Evolutionary conservation across 257 asterid genomes (phyloP).

Genomic region (Solanum lignicaule): DNA sequence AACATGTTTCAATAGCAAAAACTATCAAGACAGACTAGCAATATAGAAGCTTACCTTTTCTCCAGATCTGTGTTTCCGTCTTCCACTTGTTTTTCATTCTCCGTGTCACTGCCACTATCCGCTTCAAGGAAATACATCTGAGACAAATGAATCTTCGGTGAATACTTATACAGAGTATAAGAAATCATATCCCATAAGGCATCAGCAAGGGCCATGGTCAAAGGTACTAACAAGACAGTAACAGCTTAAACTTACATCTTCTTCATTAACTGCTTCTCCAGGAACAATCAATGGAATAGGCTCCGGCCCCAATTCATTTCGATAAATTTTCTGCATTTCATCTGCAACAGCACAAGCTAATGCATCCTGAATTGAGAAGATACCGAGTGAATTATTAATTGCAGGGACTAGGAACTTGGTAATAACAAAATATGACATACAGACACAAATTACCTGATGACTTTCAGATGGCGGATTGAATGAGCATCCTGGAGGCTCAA

Average conservation of each 20-base stretch:
- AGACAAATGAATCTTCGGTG: neutral
- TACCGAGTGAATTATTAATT: neutral
- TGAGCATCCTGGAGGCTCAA: constrained; percentile 89
- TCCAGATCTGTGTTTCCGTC: constrained; percentile 40
- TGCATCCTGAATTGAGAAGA: constrained; percentile 49
- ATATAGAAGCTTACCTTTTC: constrained; percentile 41
- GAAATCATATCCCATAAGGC: neutral
- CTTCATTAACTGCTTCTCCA: constrained; percentile 69
- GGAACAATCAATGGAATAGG: constrained; percentile 71
- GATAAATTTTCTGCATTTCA: constrained; percentile 83
- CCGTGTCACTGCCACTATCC: constrained; percentile 52
- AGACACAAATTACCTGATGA: constrained; percentile 58
- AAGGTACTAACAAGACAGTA: constrained; percentile 4
- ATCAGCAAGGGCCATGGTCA: neutral
- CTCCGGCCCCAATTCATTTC: constrained; percentile 68
- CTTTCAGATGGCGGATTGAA: constrained; percentile 77
- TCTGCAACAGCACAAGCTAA: constrained; percentile 92
- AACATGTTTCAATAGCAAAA: neutral
- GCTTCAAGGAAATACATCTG: constrained; percentile 88
- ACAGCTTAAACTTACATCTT: constrained; percentile 37
- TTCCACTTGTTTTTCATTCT: constrained; percentile 30
- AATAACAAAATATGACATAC: neutral
- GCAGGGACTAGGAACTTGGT: neutral
- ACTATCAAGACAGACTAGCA: neutral
- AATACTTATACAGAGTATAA: neutral